Evolutionary conservation across 345 rosid genomes (phyloP).

Genomic region (Sonneratia alba): DNA sequence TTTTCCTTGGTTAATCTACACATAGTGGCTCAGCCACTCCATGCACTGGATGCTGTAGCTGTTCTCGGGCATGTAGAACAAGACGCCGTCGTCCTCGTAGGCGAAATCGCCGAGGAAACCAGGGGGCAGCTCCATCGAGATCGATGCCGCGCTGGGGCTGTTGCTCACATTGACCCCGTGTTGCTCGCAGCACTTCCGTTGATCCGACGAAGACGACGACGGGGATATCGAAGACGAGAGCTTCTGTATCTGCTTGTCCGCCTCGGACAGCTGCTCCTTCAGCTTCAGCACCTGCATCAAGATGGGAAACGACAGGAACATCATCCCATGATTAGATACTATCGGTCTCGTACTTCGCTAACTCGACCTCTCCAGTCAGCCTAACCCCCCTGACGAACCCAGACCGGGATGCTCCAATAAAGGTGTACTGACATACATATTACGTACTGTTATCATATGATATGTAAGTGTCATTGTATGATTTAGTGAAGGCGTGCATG

Average conservation of each 20-base stretch:
- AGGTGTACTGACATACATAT: too few species aligned
- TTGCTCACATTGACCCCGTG: conserved; percentile 30
- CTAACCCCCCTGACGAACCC: too few species aligned
- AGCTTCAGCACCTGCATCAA: conserved; percentile 39
- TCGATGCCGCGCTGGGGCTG: conserved; percentile 34
- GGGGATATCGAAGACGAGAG: conserved; percentile 7
- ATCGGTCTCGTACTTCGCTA: not conserved
- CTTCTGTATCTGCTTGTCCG: conserved; percentile 45
- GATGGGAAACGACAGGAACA: not conserved
- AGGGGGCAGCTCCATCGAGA: conserved; percentile 31
- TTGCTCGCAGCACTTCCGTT: not conserved
- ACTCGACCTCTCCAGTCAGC: too few species aligned
- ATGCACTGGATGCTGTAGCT: conserved; percentile 22
- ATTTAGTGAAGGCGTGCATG: not conserved
- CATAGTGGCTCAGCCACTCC: conserved; percentile 50
- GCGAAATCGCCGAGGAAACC: conserved; percentile 30
- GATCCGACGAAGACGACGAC: not conserved
- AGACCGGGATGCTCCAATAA: too few species aligned
- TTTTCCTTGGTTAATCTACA: conserved; percentile 5
- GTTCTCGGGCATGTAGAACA: conserved; percentile 27
- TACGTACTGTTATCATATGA: too few species aligned
- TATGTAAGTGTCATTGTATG: too few species aligned
- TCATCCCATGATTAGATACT: not conserved
- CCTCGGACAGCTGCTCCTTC: conserved; percentile 35
- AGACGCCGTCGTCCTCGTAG: conserved; percentile 18